Evolutionary conservation across 345 rosid genomes (phyloP), one percentile per base, ranked within the genome.

Genomic region (Heritiera fomes): DNA sequence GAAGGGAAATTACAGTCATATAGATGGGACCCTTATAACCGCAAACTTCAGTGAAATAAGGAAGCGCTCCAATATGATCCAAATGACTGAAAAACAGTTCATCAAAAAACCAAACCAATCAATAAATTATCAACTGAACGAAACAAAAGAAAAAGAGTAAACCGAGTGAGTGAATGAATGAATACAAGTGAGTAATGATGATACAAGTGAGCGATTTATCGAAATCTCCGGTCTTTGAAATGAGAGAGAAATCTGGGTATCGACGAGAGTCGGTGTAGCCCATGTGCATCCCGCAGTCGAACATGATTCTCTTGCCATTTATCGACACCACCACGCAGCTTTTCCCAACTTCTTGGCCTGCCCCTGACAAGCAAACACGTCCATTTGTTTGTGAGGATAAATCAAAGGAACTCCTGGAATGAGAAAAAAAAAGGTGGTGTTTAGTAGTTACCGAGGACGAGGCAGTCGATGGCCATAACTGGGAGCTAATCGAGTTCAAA

Each of bases 271-370:
- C 99, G 61, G 84, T 86, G 82, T 88, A 86, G 53, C 97, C 99
- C 98, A 96, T 94, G 80, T 94, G 97, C 99, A 96, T 94, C 73
- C 98, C 98, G 77, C 98, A 96, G 78, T 96, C 99, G 49, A 96
- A 96, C 98, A 96, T 96, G 73, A 94, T 90, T 73, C 83, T 86
- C 86, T 92, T 92, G 41, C 95, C 94, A 12, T 92, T 91, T 85
- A 96, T 89, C 41, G 91, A 82, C 50, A 91, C 99, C n/a, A 96
- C 91, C 34, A 84, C 95, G 68, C 98, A 96, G 90, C 98, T 96
- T 91, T 96, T 96, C 18, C 98, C 98, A 4, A 96, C 91, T 80
- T 92, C 98, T 84, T 94, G 98, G 8, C 99, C 99, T 61, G 98
- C 99, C 12, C 98, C 98, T 92, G 80, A 32, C 81, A 34, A 34